These are phyloP conservation scores for Calamus simplicifolius DNA, from an alignment of 176 grass and related monocot species.

Conservation along the genomic window DNA sequence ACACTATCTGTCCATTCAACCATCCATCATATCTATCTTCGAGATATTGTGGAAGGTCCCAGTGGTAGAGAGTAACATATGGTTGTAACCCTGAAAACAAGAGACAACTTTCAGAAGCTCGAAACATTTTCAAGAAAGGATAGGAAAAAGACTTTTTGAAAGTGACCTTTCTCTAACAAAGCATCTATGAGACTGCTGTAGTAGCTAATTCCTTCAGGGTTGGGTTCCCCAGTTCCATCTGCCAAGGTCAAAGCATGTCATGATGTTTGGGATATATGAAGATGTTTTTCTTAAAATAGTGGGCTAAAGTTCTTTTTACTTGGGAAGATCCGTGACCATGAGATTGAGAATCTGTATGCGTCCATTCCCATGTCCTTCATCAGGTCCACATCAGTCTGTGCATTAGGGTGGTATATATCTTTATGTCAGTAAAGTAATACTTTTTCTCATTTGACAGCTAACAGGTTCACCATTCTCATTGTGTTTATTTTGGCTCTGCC, in stretches of 20 bases:
- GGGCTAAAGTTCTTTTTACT: conserved; percentile 27
- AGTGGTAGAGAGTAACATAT: conserved; percentile 80
- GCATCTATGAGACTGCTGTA: conserved; percentile 77
- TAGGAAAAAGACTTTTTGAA: neutral
- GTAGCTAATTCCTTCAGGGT: conserved; percentile 75
- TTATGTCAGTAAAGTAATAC: too few species aligned
- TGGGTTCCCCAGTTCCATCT: conserved; percentile 90
- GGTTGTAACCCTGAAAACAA: conserved; percentile 60
- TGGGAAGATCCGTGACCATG: conserved; percentile 91
- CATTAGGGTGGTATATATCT: too few species aligned
- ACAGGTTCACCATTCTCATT: too few species aligned
- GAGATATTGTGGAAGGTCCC: conserved; percentile 85
- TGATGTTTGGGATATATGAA: neutral
- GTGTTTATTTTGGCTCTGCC: too few species aligned
- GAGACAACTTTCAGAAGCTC: neutral
- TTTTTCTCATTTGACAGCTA: too few species aligned
- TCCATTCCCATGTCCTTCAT: conserved; percentile 87
- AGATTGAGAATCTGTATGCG: conserved; percentile 93
- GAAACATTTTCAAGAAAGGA: neutral
- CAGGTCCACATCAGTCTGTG: conserved; percentile 69
- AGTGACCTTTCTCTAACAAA: conserved; percentile 57
- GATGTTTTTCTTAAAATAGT: too few species aligned
- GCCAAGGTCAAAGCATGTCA: conserved; percentile 23
- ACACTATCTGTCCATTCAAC: conserved; percentile 76
- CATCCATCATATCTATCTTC: conserved; percentile 84